These are phyloP conservation scores for Pseudogymnoascus destructans DNA, from an alignment of 2,329 filamentous ascomycete genomes.

Conservation along the genomic window DNA sequence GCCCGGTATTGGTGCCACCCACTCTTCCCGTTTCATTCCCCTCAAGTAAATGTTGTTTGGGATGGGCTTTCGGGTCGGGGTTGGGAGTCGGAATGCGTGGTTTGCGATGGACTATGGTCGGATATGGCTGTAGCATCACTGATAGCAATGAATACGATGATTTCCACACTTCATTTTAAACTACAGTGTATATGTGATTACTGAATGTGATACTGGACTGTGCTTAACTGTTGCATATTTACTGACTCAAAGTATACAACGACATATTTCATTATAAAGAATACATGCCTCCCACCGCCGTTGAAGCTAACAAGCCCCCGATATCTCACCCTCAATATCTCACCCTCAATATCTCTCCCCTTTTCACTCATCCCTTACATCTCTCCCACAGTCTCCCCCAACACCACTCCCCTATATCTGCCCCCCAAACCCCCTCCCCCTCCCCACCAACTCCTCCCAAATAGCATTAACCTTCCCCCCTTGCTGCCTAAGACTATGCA, in stretches of 20 bases:
- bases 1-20: constrained; percentile 99
- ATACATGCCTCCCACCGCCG: neutral
- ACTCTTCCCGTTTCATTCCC: constrained; percentile 99
- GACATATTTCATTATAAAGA: neutral
- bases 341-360: neutral
- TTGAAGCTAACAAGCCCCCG: neutral
- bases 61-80: neutral
- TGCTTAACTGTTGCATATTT: neutral
- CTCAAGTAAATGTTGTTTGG: constrained; percentile 62
- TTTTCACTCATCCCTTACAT: neutral
- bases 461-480: neutral
- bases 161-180: neutral
- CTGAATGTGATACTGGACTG: neutral
- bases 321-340: neutral
- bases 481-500: neutral
- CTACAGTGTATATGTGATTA: neutral
- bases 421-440: neutral
- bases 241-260: neutral
- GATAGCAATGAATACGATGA: constrained; percentile 8
- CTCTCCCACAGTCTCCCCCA: neutral
- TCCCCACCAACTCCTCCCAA: neutral
- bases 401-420: neutral
- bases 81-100: constrained; percentile 6
- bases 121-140: constrained; percentile 9
- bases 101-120: constrained; percentile 8